Percentiles rank a stretch among this genome's conserved stretches.
phyloP scores from a whole-genome alignment of 2,329 filamentous ascomycete genomes.

The Camptophora hylomeconis region DNA sequence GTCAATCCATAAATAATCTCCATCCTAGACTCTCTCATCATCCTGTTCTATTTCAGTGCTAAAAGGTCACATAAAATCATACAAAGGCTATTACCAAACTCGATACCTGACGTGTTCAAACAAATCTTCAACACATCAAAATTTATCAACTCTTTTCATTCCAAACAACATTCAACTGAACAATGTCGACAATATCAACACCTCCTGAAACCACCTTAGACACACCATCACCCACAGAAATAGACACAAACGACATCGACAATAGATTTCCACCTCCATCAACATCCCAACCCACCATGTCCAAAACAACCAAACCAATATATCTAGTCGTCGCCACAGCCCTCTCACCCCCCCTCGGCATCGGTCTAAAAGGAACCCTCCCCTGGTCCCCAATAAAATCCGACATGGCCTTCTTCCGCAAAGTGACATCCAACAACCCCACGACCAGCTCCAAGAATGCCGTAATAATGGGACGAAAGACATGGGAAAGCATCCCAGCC shows the following conservation, averaged over 20 bases:
- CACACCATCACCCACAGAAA: constrained; percentile 15
- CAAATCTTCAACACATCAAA: too few relatives aligned
- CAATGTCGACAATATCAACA: constrained; percentile 11
- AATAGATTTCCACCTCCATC: constrained; percentile 2
- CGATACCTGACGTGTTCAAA: too few relatives aligned
- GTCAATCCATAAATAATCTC: too few relatives aligned
- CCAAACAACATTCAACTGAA: too few relatives aligned
- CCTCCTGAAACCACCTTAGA: constrained; percentile 14
- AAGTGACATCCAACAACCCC: constrained; percentile 54
- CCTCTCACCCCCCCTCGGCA: constrained; percentile 68
- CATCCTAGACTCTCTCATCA: too few relatives aligned
- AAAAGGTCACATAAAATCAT: too few relatives aligned
- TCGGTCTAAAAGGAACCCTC: constrained; percentile 63
- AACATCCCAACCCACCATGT: constrained; percentile 4
- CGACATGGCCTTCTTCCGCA: constrained; percentile 92
- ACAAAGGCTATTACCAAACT: too few relatives aligned
- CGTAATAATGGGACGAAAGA: constrained; percentile 95
- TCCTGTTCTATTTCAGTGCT: too few relatives aligned
- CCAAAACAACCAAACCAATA: constrained; percentile 13
- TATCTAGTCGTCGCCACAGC: constrained; percentile 18
- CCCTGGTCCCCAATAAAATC: constrained; percentile 82
- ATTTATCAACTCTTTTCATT: too few relatives aligned
- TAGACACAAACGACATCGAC: constrained; percentile 2
- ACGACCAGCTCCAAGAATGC: constrained; percentile 40
- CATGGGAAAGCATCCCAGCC: constrained; percentile 78